These are phyloP conservation scores for Linum tenue DNA, from an alignment of 345 rosid genomes.

Conservation along the genomic window DNA sequence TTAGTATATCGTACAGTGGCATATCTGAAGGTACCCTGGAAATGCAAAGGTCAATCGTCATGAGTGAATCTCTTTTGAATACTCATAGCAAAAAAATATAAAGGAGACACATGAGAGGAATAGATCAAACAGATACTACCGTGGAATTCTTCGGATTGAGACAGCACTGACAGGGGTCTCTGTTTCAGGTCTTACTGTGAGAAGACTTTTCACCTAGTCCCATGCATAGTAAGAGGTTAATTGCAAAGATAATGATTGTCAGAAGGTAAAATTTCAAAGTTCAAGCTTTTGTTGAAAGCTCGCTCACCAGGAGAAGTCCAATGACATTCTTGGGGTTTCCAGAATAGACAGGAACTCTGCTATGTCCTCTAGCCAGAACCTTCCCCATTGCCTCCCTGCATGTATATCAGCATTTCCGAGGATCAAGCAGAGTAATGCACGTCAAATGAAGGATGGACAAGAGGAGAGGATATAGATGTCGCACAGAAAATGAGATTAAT, in stretches of 20 bases:
- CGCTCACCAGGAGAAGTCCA: constrained; percentile 81
- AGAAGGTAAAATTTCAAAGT: neutral
- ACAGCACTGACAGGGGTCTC: constrained; percentile 89
- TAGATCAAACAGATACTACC: constrained; percentile 30
- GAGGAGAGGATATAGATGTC: neutral
- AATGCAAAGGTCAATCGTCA: constrained; percentile 8
- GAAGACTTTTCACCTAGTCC: constrained; percentile 81
- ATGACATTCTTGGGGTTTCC: constrained; percentile 78
- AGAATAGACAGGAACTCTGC: constrained; percentile 88
- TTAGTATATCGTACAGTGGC: constrained; percentile 91
- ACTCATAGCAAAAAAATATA: neutral
- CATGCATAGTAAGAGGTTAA: constrained; percentile 7
- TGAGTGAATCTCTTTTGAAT: constrained; percentile 6
- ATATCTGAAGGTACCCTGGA: constrained; percentile 92
- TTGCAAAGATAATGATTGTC: neutral
- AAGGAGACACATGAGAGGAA: neutral
- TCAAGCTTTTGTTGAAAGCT: too few species aligned
- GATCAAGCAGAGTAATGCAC: neutral
- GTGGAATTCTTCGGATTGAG: constrained; percentile 83
- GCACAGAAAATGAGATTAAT: constrained; percentile 9
- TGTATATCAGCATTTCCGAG: constrained; percentile 7
- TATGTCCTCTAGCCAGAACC: constrained; percentile 90
- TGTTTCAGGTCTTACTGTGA: constrained; percentile 91
- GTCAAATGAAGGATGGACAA: neutral
- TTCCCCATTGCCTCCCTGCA: constrained; percentile 89